These are phyloP conservation scores for Protea cynaroides DNA, from an alignment of 164 flowering plant genomes.

Conservation along the genomic window DNA sequence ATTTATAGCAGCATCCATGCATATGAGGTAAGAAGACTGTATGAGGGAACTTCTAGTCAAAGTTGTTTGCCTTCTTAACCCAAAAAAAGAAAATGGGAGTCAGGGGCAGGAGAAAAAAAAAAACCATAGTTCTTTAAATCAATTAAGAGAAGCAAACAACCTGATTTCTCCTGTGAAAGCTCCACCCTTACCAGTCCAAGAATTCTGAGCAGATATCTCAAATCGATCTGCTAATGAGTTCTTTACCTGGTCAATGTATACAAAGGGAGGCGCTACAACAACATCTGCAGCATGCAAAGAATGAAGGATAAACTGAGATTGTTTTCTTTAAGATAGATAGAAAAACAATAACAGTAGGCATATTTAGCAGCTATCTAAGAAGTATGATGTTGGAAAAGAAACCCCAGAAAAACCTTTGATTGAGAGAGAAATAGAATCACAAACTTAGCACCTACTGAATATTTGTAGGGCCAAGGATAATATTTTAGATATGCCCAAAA, in stretches of 20 bases:
- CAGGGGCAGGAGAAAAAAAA: no score
- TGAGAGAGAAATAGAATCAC: not conserved
- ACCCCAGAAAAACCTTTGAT: not conserved
- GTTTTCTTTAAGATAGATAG: not conserved
- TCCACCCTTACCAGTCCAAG: conserved; percentile 96
- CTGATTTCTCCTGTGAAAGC: conserved; percentile 99
- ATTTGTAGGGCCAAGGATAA: not conserved
- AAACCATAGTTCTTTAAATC: not conserved
- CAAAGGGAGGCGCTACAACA: conserved; percentile 93
- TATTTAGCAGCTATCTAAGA: not conserved
- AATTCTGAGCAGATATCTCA: conserved; percentile 89
- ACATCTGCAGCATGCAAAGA: conserved; percentile 56
- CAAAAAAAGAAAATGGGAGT: no score
- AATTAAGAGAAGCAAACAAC: conserved; percentile 25
- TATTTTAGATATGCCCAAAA: no score
- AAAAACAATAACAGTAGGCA: not conserved
- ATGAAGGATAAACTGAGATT: not conserved
- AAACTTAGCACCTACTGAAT: not conserved
- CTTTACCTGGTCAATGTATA: conserved; percentile 85
- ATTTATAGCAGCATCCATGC: no score
- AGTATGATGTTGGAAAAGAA: not conserved
- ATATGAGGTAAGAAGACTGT: no score
- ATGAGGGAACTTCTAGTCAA: no score
- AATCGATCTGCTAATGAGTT: conserved; percentile 62
- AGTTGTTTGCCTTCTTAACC: no score